phyloP scores from a whole-genome alignment of 768 basidiomycete genomes.

The Suillus plorans region DNA sequence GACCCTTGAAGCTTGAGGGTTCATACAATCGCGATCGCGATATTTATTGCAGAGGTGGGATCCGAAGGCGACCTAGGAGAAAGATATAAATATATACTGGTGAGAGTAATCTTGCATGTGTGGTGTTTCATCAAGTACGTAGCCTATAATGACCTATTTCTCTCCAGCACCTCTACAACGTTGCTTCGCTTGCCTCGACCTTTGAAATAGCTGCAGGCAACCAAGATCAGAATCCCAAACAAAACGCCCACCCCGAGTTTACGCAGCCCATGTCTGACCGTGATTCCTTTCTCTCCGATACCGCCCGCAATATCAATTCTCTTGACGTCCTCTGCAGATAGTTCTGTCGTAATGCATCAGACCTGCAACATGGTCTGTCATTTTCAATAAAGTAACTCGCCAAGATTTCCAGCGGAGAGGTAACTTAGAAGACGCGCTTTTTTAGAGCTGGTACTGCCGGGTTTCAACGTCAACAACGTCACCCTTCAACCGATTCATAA shows the following conservation, averaged over 20 bases:
- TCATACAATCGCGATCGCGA: background rate
- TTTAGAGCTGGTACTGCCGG: slow-evolving; percentile 60
- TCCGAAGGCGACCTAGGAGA: background rate
- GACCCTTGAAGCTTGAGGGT: background rate
- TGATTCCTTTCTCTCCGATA: slow-evolving; percentile 2
- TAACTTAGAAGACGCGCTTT: slow-evolving; percentile 66
- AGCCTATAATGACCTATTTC: background rate
- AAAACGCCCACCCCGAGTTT: slow-evolving; percentile 5
- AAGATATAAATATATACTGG: background rate
- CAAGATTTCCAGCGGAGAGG: slow-evolving; percentile 62
- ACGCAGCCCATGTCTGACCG: background rate
- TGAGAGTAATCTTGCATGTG: background rate
- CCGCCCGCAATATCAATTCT: slow-evolving; percentile 56
- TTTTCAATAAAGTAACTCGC: slow-evolving; percentile 32
- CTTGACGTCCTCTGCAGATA: slow-evolving; percentile 48
- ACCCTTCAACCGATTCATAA: background rate
- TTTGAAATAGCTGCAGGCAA: slow-evolving; percentile 9
- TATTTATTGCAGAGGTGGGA: too few relatives aligned
- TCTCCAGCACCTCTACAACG: too few relatives aligned
- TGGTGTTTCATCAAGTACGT: background rate
- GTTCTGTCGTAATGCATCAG: slow-evolving; percentile 30
- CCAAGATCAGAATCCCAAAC: slow-evolving; percentile 1
- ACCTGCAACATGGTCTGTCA: background rate
- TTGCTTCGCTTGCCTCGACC: background rate
- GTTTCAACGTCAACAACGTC: background rate